A percentile compares a stretch with the other conserved stretches of the same genome.
Evolutionary conservation across 345 rosid species (phyloP).

Genomic region (Eucalyptus camaldulensis): DNA sequence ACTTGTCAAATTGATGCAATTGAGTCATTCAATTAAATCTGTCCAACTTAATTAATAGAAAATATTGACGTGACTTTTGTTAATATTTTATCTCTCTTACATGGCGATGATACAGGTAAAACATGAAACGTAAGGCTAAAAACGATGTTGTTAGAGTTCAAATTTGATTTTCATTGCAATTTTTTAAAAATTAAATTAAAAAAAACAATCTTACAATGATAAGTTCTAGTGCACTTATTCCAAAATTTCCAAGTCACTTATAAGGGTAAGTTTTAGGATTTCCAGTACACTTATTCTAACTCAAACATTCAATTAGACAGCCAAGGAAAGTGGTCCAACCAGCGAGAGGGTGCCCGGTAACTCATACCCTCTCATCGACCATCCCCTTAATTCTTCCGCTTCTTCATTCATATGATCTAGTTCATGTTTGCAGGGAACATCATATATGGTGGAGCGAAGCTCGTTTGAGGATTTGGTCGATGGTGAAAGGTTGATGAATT

Average conservation of each 20-base stretch:
- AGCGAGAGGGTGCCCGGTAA: constrained; percentile 24
- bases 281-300: too few relatives aligned
- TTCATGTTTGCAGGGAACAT: constrained; percentile 20
- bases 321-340: constrained; percentile 50
- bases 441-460: constrained; percentile 38
- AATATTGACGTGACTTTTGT: neutral
- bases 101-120: too few relatives aligned
- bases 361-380: constrained; percentile 36
- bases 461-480: constrained; percentile 14
- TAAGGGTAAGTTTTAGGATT: neutral
- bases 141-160: neutral
- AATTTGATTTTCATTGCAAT: neutral
- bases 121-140: neutral
- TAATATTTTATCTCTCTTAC: too few relatives aligned
- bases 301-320: neutral
- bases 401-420: neutral
- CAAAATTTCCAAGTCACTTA: neutral
- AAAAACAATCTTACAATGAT: neutral
- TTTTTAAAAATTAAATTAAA: too few relatives aligned
- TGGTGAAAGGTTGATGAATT: neutral
- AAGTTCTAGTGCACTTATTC: neutral
- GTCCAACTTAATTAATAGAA: neutral
- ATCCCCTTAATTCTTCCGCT: constrained; percentile 9
- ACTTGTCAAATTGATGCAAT: rapidly evolving
- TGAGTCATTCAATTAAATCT: too few relatives aligned